phyloP scores from a whole-genome alignment of 257 asterid genomes.

The Nicotiana noctiflora region DNA sequence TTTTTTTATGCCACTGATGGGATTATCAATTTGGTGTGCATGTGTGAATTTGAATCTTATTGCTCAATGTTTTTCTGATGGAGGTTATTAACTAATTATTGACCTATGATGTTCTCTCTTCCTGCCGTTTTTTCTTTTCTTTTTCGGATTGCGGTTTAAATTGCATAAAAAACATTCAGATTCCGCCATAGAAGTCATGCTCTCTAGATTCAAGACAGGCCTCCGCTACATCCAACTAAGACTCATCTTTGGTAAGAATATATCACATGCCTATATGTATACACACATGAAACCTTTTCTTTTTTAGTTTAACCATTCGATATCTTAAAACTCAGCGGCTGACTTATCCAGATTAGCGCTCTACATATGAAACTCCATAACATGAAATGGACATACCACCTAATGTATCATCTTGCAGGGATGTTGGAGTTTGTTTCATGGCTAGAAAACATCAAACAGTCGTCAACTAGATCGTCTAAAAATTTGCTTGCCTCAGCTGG shows the following conservation, averaged over 20 bases:
- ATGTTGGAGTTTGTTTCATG: slow-evolving; percentile 18
- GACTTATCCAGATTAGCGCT: no score
- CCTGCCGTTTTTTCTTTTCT: not conserved
- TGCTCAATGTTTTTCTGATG: not conserved
- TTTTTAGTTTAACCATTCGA: no score
- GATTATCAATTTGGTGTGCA: not conserved
- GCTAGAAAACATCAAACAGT: slow-evolving; percentile 6
- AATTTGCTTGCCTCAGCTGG: slow-evolving; percentile 13
- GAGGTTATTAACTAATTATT: not conserved
- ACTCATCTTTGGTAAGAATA: slow-evolving; percentile 53
- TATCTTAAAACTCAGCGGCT: no score
- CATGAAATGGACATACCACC: not conserved
- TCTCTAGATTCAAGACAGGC: slow-evolving; percentile 39
- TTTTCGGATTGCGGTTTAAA: not conserved
- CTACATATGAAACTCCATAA: not conserved
- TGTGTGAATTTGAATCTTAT: not conserved
- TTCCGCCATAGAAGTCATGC: slow-evolving; percentile 16
- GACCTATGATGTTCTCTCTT: not conserved
- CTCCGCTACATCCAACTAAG: slow-evolving; percentile 42
- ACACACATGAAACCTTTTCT: not conserved
- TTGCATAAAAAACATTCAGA: slow-evolving; percentile 26
- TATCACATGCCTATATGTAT: not conserved
- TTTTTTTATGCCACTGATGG: no score
- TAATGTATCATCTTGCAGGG: slow-evolving; percentile 10
- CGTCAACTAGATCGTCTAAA: slow-evolving; percentile 5